Evolutionary conservation across 2,329 filamentous ascomycete species (phyloP), one percentile per base, ranked within the genome.

Genomic region (Phialemonium atrogriseum): DNA sequence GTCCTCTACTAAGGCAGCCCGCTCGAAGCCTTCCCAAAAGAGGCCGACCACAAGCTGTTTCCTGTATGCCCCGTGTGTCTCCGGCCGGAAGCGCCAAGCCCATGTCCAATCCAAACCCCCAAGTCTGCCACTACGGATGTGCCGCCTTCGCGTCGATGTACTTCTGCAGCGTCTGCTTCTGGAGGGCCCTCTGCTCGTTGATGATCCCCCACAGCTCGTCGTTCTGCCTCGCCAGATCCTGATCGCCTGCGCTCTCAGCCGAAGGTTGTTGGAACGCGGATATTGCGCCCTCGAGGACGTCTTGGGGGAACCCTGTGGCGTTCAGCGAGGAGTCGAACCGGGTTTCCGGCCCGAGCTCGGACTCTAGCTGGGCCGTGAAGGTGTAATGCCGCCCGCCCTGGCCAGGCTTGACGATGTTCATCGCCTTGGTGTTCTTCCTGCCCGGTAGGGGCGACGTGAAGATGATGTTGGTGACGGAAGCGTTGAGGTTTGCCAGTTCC

Each of bases 401-500:
- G 39, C 77, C 78, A n/a, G 89, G 89, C 61, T 94, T 95, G 38
- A 89, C 68, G 15, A 95, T 69, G 2, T 68, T 70, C 14, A 72
- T 57, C 11, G 70, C 64, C 43, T 73, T 68, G 12, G 67, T 69
- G 41, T 50, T 46, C 41, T 47, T 47, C 13, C 45, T 39, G 14
- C 37, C 61, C 60, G 54, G 57, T 16, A 70, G 65, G 0, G 84
- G 77, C 8, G 77, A 70, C 17, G 85, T 62, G 56, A 91, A 83
- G n/a, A 68, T 52, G 15, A 96, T 49, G 45, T 93, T 94, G 9
- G 84, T 91, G 20, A 94, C 77, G 12, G 86, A 77, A 4, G 85
- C 82, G 33, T 86, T 86, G 35, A 93, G 69, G 36, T 81, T 82
- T 3, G 74, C 68, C 27, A 89, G 49, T 32, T 80, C 76, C 4